Base-by-base conservation (phyloP, 2,329 filamentous ascomycete species). In the Alternaria postmessia region DNA sequence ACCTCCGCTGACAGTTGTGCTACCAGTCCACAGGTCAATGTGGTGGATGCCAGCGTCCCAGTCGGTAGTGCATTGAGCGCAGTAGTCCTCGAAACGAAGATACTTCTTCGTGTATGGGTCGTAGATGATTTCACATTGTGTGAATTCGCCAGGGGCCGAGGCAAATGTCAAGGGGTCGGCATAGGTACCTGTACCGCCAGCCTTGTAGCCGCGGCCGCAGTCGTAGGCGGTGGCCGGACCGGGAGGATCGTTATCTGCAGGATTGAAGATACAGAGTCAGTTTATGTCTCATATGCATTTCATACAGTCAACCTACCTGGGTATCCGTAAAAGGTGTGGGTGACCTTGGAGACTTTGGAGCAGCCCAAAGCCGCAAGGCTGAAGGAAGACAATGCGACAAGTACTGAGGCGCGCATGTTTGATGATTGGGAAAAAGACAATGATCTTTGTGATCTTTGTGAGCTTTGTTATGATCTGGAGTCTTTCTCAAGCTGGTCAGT, bases 61-160 rank as follows among this genome's bases (percentile, higher is more conserved):
- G 54, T 74, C 69, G n/a, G 36, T 52, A 5, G 43, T 61, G 65
- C 78, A 81, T 46, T 76, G 62, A 4, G 59, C 70, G 58, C 78
- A 81, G 32, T 61, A 67, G 51, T 79, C 79, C 61, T 81, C 74
- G 39, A 73, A 71, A 4, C 76, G 72, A 5, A 81, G 67, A 59
- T 83, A 83, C 67, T 84, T 84, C 54, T 74, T 75, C 30, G 81
- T 59, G 58, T 81, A 81, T 0, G 81, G 81, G n/a, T 75, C 65
- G 59, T 82, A 84, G 42, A 84, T 72, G 57, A 82, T 71, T 61
- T 83, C 81, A 72, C 82, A 84, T 22, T 67, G 53, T 1, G 70
- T 66, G 69, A 82, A 81, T 52, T 80, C 78, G 43, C 78, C 78
- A 5, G 69, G 66, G 2, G 80, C 78, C 5, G 77, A 80, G 28